Percentiles rank a stretch among this genome's conserved stretches.
Conservation (phyloP, 202 grass and related monocot species). For the Cymbopogon flexuosus region DNA sequence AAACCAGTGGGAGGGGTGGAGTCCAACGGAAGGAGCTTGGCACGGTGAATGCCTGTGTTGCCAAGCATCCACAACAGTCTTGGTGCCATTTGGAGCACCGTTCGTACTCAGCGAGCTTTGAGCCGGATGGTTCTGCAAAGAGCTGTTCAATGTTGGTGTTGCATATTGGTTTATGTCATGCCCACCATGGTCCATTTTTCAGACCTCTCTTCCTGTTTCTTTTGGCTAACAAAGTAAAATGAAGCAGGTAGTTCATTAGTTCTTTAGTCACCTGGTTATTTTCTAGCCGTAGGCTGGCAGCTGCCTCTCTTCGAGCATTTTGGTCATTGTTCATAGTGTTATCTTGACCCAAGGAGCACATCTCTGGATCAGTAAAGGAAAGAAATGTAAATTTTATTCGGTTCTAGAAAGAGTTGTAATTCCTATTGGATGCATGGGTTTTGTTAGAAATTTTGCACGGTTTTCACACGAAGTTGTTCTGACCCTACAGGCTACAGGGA, state of each 20-base stretch:
- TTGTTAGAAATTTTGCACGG: background rate
- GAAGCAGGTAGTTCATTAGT: background rate
- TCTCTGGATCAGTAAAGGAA: slow-evolving; percentile 21
- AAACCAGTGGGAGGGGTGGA: background rate
- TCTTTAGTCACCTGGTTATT: background rate
- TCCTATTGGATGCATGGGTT: background rate
- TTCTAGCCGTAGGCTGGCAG: background rate
- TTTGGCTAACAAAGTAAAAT: background rate
- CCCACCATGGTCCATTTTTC: slow-evolving; percentile 10
- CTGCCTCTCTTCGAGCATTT: slow-evolving; percentile 9
- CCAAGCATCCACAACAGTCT: background rate
- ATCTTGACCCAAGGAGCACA: background rate
- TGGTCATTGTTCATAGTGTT: slow-evolving; percentile 30
- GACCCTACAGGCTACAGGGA: too few species aligned
- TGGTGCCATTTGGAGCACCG: slow-evolving; percentile 4
- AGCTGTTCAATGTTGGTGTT: background rate
- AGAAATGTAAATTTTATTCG: slow-evolving; percentile 28
- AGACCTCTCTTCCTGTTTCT: slow-evolving; percentile 3
- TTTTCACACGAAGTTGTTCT: background rate
- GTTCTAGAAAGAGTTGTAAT: background rate
- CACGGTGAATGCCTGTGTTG: background rate
- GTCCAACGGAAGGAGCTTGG: background rate
- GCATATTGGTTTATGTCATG: background rate
- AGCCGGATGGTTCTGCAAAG: background rate
- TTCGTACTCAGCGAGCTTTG: background rate